phyloP scores from a whole-genome alignment of 1,284 basidiomycete genomes.

The Psilocybe mexicana region DNA sequence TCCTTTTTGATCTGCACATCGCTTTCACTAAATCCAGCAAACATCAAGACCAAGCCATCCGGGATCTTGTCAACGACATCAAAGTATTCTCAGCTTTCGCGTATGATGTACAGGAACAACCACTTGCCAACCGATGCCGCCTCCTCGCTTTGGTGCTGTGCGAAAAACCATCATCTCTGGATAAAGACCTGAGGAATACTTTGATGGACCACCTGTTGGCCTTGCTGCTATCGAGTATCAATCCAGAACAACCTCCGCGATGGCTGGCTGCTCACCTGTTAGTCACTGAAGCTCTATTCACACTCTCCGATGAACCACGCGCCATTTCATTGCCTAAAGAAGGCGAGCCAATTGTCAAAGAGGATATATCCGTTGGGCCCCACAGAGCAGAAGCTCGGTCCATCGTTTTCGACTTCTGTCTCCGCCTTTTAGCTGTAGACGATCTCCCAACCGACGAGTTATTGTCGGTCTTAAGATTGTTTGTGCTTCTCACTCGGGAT shows the following conservation, averaged over 20 bases:
- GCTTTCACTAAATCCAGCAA: conserved; percentile 71
- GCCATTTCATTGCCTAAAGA: conserved; percentile 66
- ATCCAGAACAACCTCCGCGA: conserved; percentile 62
- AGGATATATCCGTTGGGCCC: conserved; percentile 60
- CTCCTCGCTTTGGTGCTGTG: conserved; percentile 83
- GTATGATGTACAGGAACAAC: conserved; percentile 69
- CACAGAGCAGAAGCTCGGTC: conserved; percentile 59
- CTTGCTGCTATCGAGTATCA: conserved; percentile 59
- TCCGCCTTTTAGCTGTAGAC: conserved; percentile 64
- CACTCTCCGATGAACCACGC: conserved; percentile 71
- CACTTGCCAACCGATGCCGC: conserved; percentile 79
- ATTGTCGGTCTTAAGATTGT: conserved; percentile 75
- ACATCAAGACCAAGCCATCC: conserved; percentile 63
- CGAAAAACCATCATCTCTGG: conserved; percentile 65
- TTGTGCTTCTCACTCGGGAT: conserved; percentile 82
- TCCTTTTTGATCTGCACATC: conserved; percentile 88
- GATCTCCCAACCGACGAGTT: conserved; percentile 76
- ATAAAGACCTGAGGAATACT: conserved; percentile 47
- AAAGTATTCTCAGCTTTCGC: conserved; percentile 66
- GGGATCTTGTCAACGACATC: conserved; percentile 72
- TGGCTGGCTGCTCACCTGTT: conserved; percentile 87
- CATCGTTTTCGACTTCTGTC: conserved; percentile 72
- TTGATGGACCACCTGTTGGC: conserved; percentile 69
- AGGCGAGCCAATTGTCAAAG: conserved; percentile 57
- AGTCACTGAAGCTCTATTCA: conserved; percentile 81